Base-by-base conservation (phyloP, 164 flowering plant species). In the Hamamelis virginiana region DNA sequence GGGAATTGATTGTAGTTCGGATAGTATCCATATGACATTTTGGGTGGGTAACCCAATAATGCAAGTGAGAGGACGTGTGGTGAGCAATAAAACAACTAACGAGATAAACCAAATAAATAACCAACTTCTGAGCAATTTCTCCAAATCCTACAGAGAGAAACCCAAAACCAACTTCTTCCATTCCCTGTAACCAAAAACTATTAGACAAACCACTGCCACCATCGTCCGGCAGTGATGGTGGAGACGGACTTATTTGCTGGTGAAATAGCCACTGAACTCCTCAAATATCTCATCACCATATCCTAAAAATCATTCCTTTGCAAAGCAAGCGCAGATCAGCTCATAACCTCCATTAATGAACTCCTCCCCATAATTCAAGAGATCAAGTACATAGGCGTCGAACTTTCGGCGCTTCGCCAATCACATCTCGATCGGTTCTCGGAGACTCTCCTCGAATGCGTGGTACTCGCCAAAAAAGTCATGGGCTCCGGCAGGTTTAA, bases 321-420 rank as follows among this genome's bases (percentile, higher is more conserved):
- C 78, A 86, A 80, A 62, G 28, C 87, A 0, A 83, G 64, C 23
- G 92, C 94, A 0, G 83, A 81, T 45, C 69, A 74, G 12, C 80
- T 91, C 33, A 73, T 57, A 11, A 4, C 18, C 10, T 38, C 70
- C 75, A 76, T 91, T 46, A 8, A 77, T 0, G 75, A 81, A 2
- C 76, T 85, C 65, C 81, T 72, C 12, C 94, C 92, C 4, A 81
- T 82, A 64, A 83, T 91, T 59, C 76, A 77, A 27, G 97, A 91
- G 62, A 84, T 89, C 83, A 81, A 88, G 67, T 80, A 76, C 81
- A 75, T 90, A 28, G 94, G 94, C 62, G 91, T 86, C 15, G 94
- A 91, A 59, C 73, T 91, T 15, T 73, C 91, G 1, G 77, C 74
- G 44, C 0, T 11, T 8, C 90, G 94, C 16, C 94, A 84, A 52